Conservation (phyloP, 495 filamentous ascomycete species). For the Lophiostoma macrostomum region DNA sequence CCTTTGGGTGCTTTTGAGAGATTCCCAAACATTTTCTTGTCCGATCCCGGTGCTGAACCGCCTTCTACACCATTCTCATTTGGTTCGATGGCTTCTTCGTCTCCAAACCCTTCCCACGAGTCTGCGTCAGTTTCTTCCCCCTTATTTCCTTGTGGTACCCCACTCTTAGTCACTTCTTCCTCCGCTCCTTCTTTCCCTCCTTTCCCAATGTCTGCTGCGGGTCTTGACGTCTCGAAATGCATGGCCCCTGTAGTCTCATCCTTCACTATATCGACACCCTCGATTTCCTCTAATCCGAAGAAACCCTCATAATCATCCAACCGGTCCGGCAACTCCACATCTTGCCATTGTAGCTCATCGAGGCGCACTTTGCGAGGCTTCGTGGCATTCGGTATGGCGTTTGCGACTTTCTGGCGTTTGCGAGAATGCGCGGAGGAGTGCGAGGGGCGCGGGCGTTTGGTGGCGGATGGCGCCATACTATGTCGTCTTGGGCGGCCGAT, state of each 20-base stretch:
- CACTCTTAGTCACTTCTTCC: not conserved
- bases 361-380: conserved; percentile 37
- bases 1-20: conserved; percentile 32
- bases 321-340: conserved; percentile 77
- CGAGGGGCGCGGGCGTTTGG: conserved; percentile 34
- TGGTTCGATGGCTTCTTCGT: conserved; percentile 34
- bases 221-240: conserved; percentile 31
- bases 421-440: conserved; percentile 31
- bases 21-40: conserved; percentile 24
- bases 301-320: conserved; percentile 93
- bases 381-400: not conserved
- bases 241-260: conserved; percentile 54
- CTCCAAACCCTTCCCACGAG: conserved; percentile 57
- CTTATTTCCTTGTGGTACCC: not conserved
- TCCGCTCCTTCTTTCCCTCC: not conserved
- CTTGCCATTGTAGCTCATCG: conserved; percentile 77
- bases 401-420: conserved; percentile 36
- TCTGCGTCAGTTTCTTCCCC: conserved; percentile 38
- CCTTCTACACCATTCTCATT: not conserved
- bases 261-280: conserved; percentile 76
- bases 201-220: not conserved
- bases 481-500: no score
- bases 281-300: conserved; percentile 88
- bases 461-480: conserved; percentile 4
- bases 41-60: not conserved